These are phyloP conservation scores for Russula sp. DNA, from an alignment of 768 basidiomycete genomes.

Conservation along the genomic window DNA sequence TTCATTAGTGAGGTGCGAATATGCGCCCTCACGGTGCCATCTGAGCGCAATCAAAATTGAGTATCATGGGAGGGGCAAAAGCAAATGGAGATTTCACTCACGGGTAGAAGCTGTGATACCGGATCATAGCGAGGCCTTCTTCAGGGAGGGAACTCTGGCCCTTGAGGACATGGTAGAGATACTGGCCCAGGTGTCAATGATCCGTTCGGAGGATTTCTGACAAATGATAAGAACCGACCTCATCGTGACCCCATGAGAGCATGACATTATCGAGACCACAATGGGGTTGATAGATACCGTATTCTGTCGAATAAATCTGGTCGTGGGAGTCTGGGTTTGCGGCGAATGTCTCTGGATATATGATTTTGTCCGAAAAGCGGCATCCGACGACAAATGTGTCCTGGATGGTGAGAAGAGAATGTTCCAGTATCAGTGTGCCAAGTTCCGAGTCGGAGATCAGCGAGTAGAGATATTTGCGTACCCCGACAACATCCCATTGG, in stretches of 20 bases:
- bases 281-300: constrained; percentile 72
- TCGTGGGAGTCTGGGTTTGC: constrained; percentile 68
- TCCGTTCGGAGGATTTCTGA: constrained; percentile 7
- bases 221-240: constrained; percentile 49
- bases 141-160: constrained; percentile 76
- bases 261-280: constrained; percentile 86
- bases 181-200: constrained; percentile 43
- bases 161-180: constrained; percentile 80
- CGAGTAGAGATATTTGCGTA: constrained; percentile 37
- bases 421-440: constrained; percentile 12
- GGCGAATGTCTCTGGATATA: constrained; percentile 76
- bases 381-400: constrained; percentile 84
- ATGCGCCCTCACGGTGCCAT: constrained; percentile 89
- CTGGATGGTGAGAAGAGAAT: constrained; percentile 33
- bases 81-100: constrained; percentile 35
- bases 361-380: constrained; percentile 78
- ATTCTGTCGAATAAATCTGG: constrained; percentile 63
- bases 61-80: neutral
- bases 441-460: neutral
- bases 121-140: constrained; percentile 87
- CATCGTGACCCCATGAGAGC: constrained; percentile 90
- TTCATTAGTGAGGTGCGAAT: constrained; percentile 72
- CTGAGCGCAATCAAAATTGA: constrained; percentile 35
- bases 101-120: constrained; percentile 94
- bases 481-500: constrained; percentile 94